Base-by-base conservation (phyloP, 1,139 yeast species). In the Blastobotrys malaysiensis region DNA sequence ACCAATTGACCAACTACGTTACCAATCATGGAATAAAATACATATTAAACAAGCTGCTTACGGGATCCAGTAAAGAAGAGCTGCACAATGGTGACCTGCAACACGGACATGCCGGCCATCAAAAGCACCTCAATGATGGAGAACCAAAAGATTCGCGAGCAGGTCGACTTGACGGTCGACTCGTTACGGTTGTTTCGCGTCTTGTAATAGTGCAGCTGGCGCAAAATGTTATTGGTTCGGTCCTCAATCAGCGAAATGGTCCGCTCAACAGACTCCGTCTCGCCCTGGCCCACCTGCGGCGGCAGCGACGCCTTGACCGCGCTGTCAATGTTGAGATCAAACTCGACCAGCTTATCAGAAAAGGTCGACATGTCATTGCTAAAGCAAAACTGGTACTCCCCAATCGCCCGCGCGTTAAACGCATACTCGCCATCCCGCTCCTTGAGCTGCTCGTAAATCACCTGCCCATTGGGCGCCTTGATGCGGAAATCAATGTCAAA, bases 361-460 rank as follows among this genome's bases (percentile, higher is more conserved):
- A 83, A 86, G 2, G 95, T 85, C 6, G 95, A 84, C 89, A 86
- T 85, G 57, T 84, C 88, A 70, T 90, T 90, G 63, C 84, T 76
- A 76, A 93, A 90, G 73, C 99, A 93, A 70, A 93, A 86, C 69
- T 88, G 89, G 74, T 91, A 93, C 70, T 93, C 98, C 39, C 99
- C 99, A 45, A 73, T 70, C 47, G 69, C 63, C 48, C 81, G 82
- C 21, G 93, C 97, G 27, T 74, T 75, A 69, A 91, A 83, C 4
- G 81, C 77, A 76, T 86, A 88, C 65, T 91, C 97, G 1, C 95
- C 97, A 68, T 88, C 96, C 70, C 89, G 81, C 67, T 85, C 85
- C 63, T 84, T 84, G 52, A 77, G 75, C 55, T 86, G 88, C 43
- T 77, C 72, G 51, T 80, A 79, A 46, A 87, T 73, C 6, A 81